Percentiles rank a stretch among this genome's conserved stretches.
Evolutionary conservation across 345 rosid species (phyloP).

Genomic region (Boechera retrofracta): DNA sequence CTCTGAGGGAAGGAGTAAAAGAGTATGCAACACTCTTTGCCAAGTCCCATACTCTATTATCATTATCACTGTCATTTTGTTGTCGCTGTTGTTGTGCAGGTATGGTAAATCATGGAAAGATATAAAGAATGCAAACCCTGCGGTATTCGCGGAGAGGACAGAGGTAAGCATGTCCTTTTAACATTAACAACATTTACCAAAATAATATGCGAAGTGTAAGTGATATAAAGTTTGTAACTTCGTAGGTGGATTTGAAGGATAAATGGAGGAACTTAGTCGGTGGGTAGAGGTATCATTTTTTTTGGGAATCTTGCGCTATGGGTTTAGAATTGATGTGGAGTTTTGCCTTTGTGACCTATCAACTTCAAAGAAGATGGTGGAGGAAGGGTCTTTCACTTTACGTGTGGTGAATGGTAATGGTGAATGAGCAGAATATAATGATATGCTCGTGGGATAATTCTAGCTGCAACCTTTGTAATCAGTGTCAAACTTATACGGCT

Average conservation of each 20-base stretch:
- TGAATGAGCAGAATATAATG: constrained; percentile 33
- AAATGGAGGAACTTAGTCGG: constrained; percentile 45
- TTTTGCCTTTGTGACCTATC: constrained; percentile 14
- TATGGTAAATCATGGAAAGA: constrained; percentile 42
- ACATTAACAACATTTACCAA: constrained; percentile 14
- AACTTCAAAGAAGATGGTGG: constrained; percentile 20
- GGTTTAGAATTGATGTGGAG: constrained; percentile 15
- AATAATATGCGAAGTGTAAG: constrained; percentile 8
- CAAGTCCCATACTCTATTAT: background rate
- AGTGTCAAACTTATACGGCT: constrained; percentile 43
- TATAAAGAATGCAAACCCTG: constrained; percentile 40
- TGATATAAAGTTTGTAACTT: constrained; percentile 29
- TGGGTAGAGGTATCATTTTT: constrained; percentile 22
- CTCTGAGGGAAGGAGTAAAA: constrained; percentile 45
- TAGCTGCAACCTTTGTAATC: constrained; percentile 30
- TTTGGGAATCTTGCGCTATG: constrained; percentile 6
- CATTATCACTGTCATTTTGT: constrained; percentile 10
- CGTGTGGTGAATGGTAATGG: constrained; percentile 37
- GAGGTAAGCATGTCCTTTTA: constrained; percentile 29
- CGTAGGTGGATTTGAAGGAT: constrained; percentile 41
- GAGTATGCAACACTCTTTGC: constrained; percentile 35
- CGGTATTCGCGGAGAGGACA: constrained; percentile 38
- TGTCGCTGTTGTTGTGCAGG: constrained; percentile 29
- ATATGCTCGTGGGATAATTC: constrained; percentile 24
- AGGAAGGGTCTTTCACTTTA: constrained; percentile 17